Evolutionary conservation across 2,329 filamentous ascomycete genomes (phyloP).

Genomic region (Passalora sequoiae): DNA sequence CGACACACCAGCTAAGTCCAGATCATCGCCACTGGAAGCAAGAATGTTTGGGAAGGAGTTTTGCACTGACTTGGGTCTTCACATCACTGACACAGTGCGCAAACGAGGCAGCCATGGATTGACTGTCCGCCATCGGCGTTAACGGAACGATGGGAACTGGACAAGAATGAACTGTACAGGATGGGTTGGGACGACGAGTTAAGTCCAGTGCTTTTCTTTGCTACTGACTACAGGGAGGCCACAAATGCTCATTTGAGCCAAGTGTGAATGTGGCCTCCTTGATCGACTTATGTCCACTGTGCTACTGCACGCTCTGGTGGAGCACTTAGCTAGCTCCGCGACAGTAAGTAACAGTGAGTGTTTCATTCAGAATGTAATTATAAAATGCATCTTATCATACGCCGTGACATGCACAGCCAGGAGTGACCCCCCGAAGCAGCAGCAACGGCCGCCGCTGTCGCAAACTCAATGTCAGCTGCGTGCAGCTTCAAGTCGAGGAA

Average conservation of each 20-base stretch:
- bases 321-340: conserved; percentile 2
- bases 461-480: no score
- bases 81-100: background rate
- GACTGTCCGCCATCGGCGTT: background rate
- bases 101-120: background rate
- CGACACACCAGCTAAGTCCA: background rate
- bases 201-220: conserved; percentile 5
- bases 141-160: conserved; percentile 1
- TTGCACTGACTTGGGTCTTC: conserved; percentile 1
- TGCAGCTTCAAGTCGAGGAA: no score
- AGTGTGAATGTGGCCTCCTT: no score
- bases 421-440: background rate
- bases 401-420: background rate
- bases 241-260: no score
- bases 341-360: conserved; percentile 4
- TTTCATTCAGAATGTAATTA: background rate
- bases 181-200: background rate
- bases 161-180: background rate
- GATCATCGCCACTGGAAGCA: background rate
- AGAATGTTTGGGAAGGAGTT: background rate
- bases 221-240: conserved; percentile 2
- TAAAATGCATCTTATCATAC: background rate
- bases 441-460: no score
- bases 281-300: no score
- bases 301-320: conserved; percentile 1